These are phyloP conservation scores for Pulveroboletus sp. DNA, from an alignment of 768 basidiomycete species.

Conservation along the genomic window DNA sequence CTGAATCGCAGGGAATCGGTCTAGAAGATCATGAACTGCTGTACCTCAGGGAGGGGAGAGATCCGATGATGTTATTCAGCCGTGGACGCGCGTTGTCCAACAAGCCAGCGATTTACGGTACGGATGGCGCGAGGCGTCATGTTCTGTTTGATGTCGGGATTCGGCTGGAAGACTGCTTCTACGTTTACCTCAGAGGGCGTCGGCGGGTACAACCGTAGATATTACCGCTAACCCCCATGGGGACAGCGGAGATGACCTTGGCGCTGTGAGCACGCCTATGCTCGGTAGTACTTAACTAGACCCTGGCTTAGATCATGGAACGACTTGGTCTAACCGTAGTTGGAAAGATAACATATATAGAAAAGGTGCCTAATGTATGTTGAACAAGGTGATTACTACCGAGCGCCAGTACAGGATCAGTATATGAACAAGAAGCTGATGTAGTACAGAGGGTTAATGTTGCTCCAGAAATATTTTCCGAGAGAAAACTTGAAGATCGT, in stretches of 20 bases:
- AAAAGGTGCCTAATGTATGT: conserved; percentile 12
- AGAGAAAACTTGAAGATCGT: conserved; percentile 8
- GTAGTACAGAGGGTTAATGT: conserved; percentile 20
- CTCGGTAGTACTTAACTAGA: neutral
- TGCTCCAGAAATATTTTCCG: conserved; percentile 10
- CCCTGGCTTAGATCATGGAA: neutral
- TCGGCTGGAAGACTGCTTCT: conserved; percentile 81
- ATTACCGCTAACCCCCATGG: conserved; percentile 8
- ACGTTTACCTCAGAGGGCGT: conserved; percentile 54
- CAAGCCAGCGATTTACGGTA: conserved; percentile 74
- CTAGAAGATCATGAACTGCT: conserved; percentile 80
- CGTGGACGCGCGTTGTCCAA: conserved; percentile 74
- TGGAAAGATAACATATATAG: conserved; percentile 4
- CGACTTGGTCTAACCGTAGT: neutral
- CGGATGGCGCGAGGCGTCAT: neutral
- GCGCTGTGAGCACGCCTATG: too few species aligned
- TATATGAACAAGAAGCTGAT: conserved; percentile 23
- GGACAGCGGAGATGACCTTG: conserved; percentile 17
- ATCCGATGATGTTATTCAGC: conserved; percentile 49
- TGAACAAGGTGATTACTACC: conserved; percentile 24
- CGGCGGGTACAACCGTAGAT: conserved; percentile 45
- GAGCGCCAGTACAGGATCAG: conserved; percentile 25
- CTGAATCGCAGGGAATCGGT: conserved; percentile 58
- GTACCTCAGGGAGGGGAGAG: conserved; percentile 48
- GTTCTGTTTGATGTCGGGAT: conserved; percentile 45